phyloP scores from a whole-genome alignment of 2,329 filamentous ascomycete genomes.

The Alternaria burnsii region DNA sequence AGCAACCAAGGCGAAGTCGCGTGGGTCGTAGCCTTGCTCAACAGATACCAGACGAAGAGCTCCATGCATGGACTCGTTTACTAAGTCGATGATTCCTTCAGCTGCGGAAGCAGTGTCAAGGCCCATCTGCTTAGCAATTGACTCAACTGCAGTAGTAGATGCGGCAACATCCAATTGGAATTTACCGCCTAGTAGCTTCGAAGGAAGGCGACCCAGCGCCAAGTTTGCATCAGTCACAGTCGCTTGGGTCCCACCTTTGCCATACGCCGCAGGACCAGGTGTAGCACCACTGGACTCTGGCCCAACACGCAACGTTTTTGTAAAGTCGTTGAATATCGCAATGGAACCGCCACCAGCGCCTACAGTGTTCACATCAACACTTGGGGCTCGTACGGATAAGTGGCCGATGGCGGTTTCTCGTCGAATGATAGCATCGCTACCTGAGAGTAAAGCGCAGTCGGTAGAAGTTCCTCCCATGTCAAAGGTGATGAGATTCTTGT shows the following conservation, averaged over 20 bases:
- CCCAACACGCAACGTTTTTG: slow-evolving; percentile 59
- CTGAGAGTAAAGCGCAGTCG: slow-evolving; percentile 58
- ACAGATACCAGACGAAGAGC: slow-evolving; percentile 61
- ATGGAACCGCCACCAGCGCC: slow-evolving; percentile 62
- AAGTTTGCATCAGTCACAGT: slow-evolving; percentile 62
- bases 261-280: slow-evolving; percentile 61
- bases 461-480: slow-evolving; percentile 63
- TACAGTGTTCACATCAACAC: slow-evolving; percentile 60
- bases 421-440: slow-evolving; percentile 55
- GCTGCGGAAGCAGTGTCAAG: slow-evolving; percentile 55
- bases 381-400: slow-evolving; percentile 57
- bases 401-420: slow-evolving; percentile 57
- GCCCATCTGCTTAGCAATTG: slow-evolving; percentile 58
- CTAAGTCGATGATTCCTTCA: slow-evolving; percentile 59
- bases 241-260: slow-evolving; percentile 56
- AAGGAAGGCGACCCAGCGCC: slow-evolving; percentile 58
- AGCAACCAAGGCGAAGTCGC: slow-evolving; percentile 61
- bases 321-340: slow-evolving; percentile 58
- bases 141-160: slow-evolving; percentile 54
- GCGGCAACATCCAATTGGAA: slow-evolving; percentile 57
- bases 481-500: slow-evolving; percentile 60
- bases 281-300: slow-evolving; percentile 60
- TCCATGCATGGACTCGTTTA: slow-evolving; percentile 63
- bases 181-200: slow-evolving; percentile 56
- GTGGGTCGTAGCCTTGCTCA: slow-evolving; percentile 62